These are phyloP conservation scores for Penicillium frequentans DNA, from an alignment of 2,329 filamentous ascomycete species.

Conservation along the genomic window DNA sequence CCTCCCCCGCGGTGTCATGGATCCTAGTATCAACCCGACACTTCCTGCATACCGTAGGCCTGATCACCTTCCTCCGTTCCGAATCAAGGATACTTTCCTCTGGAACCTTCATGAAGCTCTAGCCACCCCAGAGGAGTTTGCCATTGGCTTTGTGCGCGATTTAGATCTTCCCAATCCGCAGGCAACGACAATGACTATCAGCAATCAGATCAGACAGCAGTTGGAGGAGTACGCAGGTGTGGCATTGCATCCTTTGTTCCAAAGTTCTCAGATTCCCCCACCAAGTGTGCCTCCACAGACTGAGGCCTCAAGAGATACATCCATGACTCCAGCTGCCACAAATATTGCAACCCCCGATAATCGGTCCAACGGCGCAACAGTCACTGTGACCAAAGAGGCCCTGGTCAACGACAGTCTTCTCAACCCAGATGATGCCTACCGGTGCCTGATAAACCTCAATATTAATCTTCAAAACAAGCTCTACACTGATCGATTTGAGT, in stretches of 20 bases:
- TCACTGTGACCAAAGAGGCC: slow-evolving; percentile 35
- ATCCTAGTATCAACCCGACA: slow-evolving; percentile 58
- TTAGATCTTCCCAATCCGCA: slow-evolving; percentile 80
- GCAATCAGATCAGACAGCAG: slow-evolving; percentile 90
- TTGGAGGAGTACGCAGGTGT: slow-evolving; percentile 95
- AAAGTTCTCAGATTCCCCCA: slow-evolving; percentile 43
- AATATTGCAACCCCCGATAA: slow-evolving; percentile 61
- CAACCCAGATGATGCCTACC: slow-evolving; percentile 91
- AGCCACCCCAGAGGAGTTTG: slow-evolving; percentile 93
- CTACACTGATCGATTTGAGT: slow-evolving; percentile 97
- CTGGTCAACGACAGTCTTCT: slow-evolving; percentile 67
- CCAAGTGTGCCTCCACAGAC: slow-evolving; percentile 27
- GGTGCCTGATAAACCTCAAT: slow-evolving; percentile 86
- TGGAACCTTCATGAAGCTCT: slow-evolving; percentile 97
- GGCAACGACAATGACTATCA: slow-evolving; percentile 73
- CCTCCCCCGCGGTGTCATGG: slow-evolving; percentile 42
- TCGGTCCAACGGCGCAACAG: slow-evolving; percentile 20
- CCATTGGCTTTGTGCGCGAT: slow-evolving; percentile 85
- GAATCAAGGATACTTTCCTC: slow-evolving; percentile 90
- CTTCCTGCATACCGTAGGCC: slow-evolving; percentile 76
- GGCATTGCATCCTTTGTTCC: slow-evolving; percentile 88
- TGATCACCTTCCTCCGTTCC: slow-evolving; percentile 78
- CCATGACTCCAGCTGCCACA: slow-evolving; percentile 54
- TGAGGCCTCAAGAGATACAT: slow-evolving; percentile 52
- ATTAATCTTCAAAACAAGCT: slow-evolving; percentile 89